phyloP scores from a whole-genome alignment of 208 protist species.

The Crithidia expoeki region DNA sequence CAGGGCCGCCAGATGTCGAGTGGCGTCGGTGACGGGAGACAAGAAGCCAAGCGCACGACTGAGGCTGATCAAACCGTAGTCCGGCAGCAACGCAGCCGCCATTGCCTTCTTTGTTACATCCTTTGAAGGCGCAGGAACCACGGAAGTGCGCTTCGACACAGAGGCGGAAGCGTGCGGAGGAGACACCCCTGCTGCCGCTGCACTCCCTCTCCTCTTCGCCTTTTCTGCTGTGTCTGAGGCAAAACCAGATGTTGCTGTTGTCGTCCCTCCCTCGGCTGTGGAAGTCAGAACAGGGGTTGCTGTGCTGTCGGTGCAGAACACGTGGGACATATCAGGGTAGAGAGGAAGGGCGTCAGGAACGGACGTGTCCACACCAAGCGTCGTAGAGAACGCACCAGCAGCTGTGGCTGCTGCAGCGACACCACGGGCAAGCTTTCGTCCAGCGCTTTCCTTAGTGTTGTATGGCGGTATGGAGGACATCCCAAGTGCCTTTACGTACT shows the following conservation, averaged over 20 bases:
- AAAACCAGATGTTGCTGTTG: neutral
- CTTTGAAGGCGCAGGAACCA: neutral
- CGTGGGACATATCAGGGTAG: constrained; percentile 21
- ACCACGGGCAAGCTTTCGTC: neutral
- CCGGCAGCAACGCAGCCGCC: constrained; percentile 5
- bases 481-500: neutral
- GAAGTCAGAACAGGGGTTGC: neutral
- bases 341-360: neutral
- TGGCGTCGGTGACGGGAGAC: neutral
- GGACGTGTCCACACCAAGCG: neutral
- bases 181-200: no score
- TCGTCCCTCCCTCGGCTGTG: neutral
- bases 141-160: constrained; percentile 1
- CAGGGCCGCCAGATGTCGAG: neutral
- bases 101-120: neutral
- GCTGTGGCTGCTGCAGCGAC: neutral
- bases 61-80: constrained; percentile 29
- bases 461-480: neutral
- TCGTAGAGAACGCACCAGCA: neutral
- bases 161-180: neutral
- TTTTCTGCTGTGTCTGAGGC: neutral
- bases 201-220: neutral
- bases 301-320: neutral
- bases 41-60: constrained; percentile 28
- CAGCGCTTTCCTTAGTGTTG: neutral